These are phyloP conservation scores for Scedosporium minutisporum DNA, from an alignment of 2,329 filamentous ascomycete species.

Conservation along the genomic window DNA sequence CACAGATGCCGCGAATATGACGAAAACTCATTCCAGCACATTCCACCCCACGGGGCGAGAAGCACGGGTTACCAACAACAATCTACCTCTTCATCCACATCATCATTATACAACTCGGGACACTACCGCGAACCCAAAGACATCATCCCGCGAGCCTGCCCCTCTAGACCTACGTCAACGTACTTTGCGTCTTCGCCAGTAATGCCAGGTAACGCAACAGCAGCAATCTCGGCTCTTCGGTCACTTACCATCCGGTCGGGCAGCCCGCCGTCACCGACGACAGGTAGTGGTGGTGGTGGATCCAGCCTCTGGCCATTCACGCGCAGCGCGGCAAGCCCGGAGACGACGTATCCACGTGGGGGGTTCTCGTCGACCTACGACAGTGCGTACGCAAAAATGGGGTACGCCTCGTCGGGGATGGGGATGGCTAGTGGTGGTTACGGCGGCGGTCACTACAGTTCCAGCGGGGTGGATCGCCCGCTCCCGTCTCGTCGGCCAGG, in stretches of 20 bases:
- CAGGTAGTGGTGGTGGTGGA: constrained; percentile 15
- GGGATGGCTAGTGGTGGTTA: constrained; percentile 19
- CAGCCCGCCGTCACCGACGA: constrained; percentile 44
- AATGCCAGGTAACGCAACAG: constrained; percentile 33
- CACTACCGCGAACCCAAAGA: constrained; percentile 45
- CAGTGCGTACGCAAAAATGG: constrained; percentile 24
- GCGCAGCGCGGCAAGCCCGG: constrained; percentile 40
- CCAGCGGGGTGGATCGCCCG: constrained; percentile 38
- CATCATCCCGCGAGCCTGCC: constrained; percentile 54
- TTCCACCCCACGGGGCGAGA: constrained; percentile 16
- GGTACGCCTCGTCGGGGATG: constrained; percentile 10
- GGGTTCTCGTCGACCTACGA: constrained; percentile 47
- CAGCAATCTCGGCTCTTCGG: constrained; percentile 45
- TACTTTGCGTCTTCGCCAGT: constrained; percentile 45
- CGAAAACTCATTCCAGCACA: constrained; percentile 26
- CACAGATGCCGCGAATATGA: constrained; percentile 45
- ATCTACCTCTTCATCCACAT: constrained; percentile 13
- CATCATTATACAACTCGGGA: constrained; percentile 21
- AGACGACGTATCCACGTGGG: constrained; percentile 37
- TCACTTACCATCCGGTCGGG: constrained; percentile 44
- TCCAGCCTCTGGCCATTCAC: constrained; percentile 43
- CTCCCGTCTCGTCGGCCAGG: constrained; percentile 46
- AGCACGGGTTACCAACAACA: constrained; percentile 17
- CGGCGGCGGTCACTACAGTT: constrained; percentile 17
- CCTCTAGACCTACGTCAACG: constrained; percentile 48